Evolutionary conservation across 208 protist species (phyloP), one percentile per base, ranked within the genome.

Genomic region (Acanthamoeba culbertsoni): DNA sequence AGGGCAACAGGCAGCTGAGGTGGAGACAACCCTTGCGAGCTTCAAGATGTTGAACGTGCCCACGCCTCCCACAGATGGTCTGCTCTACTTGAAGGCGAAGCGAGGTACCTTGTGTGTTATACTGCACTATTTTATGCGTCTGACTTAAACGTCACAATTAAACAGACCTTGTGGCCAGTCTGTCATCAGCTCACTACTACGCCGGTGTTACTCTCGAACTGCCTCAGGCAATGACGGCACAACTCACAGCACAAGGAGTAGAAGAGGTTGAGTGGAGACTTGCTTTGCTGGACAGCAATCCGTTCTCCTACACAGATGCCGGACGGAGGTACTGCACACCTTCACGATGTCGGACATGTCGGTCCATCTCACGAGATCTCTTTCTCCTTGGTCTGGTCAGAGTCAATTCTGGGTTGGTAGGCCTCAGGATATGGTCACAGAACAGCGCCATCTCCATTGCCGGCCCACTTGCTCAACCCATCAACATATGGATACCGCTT

Each of bases 21-120:
- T 18, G 73, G 73, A 84, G 45, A 84, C 73, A 20, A 84, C 73
- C 23, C 28, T 40, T 16, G 33, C 73, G 4, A 57, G 43, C 45
- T 84, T 84, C 23, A 28, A 57, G 4, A 84, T 84, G 73, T 45
- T 84, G 43, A 84, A 84, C 45, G 40, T 84, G 12, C 73, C 73
- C 12, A 84, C 73, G 1, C 73, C 73, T 20, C 28, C 73, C 23
- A 84, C 45, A 26, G 26, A 84, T 28, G 73, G 73, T 45, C 48
- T 57, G 16, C 28, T 84, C 26, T 84, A 84, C 43, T 14, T 84
- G 43, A 84, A 55, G 73, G 55, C 43, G 20, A 16, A 35, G 26
- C 40, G 23, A 51, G 73, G 73, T 84, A n/a, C n/a, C n/a, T n/a
- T n/a, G n/a, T n/a, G n/a, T n/a, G n/a, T n/a, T n/a, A n/a, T n/a